These are phyloP conservation scores for Phytophthora idaei DNA, from an alignment of 352 stramenopile species.

Conservation along the genomic window DNA sequence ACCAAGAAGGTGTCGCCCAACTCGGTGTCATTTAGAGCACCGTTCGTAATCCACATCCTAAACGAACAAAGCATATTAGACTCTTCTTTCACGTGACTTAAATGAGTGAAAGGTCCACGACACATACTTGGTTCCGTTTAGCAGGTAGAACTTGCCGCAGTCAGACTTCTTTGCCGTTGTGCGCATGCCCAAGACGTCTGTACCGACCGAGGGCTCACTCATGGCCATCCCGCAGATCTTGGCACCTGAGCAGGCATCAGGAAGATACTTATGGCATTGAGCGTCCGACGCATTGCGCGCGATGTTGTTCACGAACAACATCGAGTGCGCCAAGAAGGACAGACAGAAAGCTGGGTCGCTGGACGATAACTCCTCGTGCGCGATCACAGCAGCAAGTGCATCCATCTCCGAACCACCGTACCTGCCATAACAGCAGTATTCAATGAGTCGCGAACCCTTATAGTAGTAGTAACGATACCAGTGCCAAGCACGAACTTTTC, in stretches of 20 bases:
- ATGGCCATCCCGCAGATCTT: slow-evolving; percentile 99
- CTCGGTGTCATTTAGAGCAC: slow-evolving; percentile 93
- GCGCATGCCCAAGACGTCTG: slow-evolving; percentile 95
- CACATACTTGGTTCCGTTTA: slow-evolving; percentile 86
- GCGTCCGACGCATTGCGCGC: slow-evolving; percentile 88
- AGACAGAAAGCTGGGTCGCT: slow-evolving; percentile 98
- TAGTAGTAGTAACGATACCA: neutral
- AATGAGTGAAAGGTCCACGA: neutral
- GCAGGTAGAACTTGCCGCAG: slow-evolving; percentile 91
- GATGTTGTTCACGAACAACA: slow-evolving; percentile 95
- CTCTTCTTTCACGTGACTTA: neutral
- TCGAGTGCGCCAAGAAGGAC: slow-evolving; percentile 95
- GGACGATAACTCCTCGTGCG: slow-evolving; percentile 96
- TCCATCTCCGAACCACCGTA: slow-evolving; percentile 97
- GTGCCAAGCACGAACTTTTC: slow-evolving; percentile 82
- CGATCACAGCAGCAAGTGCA: slow-evolving; percentile 94
- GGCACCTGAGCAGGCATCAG: slow-evolving; percentile 90
- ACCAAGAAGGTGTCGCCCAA: slow-evolving; percentile 98
- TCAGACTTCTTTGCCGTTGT: slow-evolving; percentile 92
- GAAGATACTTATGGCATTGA: slow-evolving; percentile 91
- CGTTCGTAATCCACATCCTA: slow-evolving; percentile 99
- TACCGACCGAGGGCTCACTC: slow-evolving; percentile 97
- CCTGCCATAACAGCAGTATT: slow-evolving; percentile 27
- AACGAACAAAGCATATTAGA: slow-evolving; percentile 6
- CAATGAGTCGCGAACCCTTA: neutral